Evolutionary conservation across 2,329 filamentous ascomycete genomes (phyloP).

Genomic region (Colletotrichum paranaense): DNA sequence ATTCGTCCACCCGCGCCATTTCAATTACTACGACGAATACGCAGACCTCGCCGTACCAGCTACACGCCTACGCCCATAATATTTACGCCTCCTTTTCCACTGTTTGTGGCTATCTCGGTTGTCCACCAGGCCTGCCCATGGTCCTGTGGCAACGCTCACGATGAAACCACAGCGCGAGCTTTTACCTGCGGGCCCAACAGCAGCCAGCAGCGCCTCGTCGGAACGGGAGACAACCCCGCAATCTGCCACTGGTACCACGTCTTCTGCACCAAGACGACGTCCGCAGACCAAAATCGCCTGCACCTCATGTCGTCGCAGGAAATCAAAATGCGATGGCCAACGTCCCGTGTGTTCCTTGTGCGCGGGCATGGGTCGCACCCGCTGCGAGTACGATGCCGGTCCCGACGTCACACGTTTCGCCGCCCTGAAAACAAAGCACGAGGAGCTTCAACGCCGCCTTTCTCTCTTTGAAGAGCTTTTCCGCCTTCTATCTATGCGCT

Average conservation of each 20-base stretch:
- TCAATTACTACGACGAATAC: slow-evolving; percentile 5
- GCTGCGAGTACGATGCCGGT: slow-evolving; percentile 36
- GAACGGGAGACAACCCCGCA: slow-evolving; percentile 29
- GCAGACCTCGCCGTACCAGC: slow-evolving; percentile 21
- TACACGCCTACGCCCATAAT: slow-evolving; percentile 16
- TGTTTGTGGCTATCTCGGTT: slow-evolving; percentile 9
- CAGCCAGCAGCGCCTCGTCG: slow-evolving; percentile 24
- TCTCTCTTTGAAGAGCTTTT: slow-evolving; percentile 34
- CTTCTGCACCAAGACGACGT: slow-evolving; percentile 24
- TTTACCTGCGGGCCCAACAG: slow-evolving; percentile 30
- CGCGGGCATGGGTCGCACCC: slow-evolving; percentile 31
- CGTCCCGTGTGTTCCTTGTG: slow-evolving; percentile 36
- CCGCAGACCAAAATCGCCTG: slow-evolving; percentile 36
- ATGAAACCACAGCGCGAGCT: slow-evolving; percentile 37
- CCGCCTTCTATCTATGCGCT: slow-evolving; percentile 24
- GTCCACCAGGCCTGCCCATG: slow-evolving; percentile 12
- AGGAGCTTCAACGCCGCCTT: slow-evolving; percentile 31
- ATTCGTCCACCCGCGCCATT: slow-evolving; percentile 30
- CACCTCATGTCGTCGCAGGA: slow-evolving; percentile 34
- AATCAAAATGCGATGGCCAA: slow-evolving; percentile 35
- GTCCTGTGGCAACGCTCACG: slow-evolving; percentile 12
- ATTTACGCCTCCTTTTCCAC: neutral
- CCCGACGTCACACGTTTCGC: slow-evolving; percentile 35
- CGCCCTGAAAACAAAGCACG: slow-evolving; percentile 32
- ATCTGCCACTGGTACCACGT: slow-evolving; percentile 13